Evolutionary conservation across 2,329 filamentous ascomycete genomes (phyloP).

Genomic region (Juglanconis oblonga): DNA sequence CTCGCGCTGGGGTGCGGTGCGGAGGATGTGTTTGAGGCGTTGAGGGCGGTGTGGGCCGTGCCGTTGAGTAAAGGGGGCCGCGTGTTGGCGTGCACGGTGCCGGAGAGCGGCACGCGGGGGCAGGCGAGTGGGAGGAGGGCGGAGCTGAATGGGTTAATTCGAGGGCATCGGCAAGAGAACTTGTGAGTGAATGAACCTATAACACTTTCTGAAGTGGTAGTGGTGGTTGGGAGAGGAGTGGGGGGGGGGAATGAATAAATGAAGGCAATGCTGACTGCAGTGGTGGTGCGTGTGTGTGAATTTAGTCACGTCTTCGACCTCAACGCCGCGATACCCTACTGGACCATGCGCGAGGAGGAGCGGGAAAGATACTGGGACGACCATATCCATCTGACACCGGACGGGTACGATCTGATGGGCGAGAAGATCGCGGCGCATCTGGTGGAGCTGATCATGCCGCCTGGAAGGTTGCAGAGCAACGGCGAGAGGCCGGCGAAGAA

Average conservation of each 20-base stretch:
- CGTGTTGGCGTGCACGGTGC: conserved; percentile 58
- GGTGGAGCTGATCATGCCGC: conserved; percentile 39
- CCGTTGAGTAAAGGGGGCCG: conserved; percentile 45
- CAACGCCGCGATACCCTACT: conserved; percentile 51
- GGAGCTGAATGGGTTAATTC: conserved; percentile 49
- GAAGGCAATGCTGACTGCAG: not conserved
- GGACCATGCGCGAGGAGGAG: conserved; percentile 43
- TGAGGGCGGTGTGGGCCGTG: conserved; percentile 45
- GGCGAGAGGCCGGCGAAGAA: conserved; percentile 22
- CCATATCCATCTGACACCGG: conserved; percentile 54
- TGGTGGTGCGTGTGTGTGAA: not conserved
- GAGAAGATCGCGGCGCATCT: conserved; percentile 52
- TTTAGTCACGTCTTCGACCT: conserved; percentile 57
- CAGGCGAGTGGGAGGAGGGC: conserved; percentile 32
- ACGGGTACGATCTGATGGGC: conserved; percentile 63
- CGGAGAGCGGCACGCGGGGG: conserved; percentile 38
- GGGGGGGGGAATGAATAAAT: not conserved
- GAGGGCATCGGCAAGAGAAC: conserved; percentile 40
- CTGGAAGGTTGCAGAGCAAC: conserved; percentile 32
- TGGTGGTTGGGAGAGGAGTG: not conserved
- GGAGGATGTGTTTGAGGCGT: conserved; percentile 40
- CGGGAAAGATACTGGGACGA: conserved; percentile 57
- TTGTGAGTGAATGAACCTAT: conserved; percentile 41
- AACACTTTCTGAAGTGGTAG: too few species aligned
- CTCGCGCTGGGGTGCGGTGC: conserved; percentile 37